Conservation (phyloP, 2,329 filamentous ascomycete genomes). For the Fusarium caatingaense region DNA sequence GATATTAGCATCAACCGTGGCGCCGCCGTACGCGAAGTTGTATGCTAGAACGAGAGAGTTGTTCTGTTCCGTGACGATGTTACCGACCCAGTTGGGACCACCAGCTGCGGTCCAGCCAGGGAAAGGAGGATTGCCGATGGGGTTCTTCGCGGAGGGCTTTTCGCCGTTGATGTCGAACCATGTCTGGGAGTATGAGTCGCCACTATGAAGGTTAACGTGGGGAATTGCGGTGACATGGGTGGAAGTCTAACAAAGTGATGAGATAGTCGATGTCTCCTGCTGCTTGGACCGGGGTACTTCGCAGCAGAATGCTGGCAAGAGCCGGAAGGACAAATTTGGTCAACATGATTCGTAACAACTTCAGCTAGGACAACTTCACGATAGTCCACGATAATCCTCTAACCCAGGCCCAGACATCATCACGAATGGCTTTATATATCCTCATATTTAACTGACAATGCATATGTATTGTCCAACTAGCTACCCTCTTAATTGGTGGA, state of each 20-base stretch:
- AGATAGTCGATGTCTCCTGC: constrained; percentile 27
- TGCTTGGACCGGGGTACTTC: neutral
- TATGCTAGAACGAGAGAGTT: constrained; percentile 58
- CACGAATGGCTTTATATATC: neutral
- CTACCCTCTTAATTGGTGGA: neutral
- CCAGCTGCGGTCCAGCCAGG: constrained; percentile 62
- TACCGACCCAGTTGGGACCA: constrained; percentile 65
- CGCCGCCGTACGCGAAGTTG: constrained; percentile 66
- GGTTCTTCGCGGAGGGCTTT: constrained; percentile 65
- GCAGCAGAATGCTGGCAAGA: constrained; percentile 3
- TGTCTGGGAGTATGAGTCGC: constrained; percentile 51
- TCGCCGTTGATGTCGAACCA: constrained; percentile 65
- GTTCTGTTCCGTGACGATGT: constrained; percentile 61
- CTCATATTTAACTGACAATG: neutral
- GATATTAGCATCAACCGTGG: constrained; percentile 63
- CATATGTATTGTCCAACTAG: neutral
- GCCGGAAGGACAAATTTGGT: constrained; percentile 1
- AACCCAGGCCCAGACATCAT: neutral
- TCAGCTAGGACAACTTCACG: neutral
- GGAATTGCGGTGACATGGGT: fast-evolving
- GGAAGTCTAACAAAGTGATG: constrained; percentile 34
- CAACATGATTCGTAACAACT: neutral
- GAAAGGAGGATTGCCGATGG: constrained; percentile 71
- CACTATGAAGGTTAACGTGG: constrained; percentile 26
- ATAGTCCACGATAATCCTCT: neutral